A percentile compares a stretch with the other conserved stretches of the same genome.
phyloP scores from a whole-genome alignment of 1,284 basidiomycete genomes.

The Moniliophthora roreri region DNA sequence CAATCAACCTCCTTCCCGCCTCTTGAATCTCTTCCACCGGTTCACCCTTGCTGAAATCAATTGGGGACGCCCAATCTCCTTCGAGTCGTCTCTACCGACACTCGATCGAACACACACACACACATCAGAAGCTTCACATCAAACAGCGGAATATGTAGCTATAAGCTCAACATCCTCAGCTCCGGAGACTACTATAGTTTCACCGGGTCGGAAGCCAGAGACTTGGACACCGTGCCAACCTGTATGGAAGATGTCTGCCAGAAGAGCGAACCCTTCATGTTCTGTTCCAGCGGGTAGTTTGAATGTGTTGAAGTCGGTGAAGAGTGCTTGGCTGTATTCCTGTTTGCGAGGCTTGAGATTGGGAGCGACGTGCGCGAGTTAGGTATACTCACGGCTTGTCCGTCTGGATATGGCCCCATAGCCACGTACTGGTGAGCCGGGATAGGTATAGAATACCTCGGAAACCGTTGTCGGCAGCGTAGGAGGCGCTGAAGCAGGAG shows the following conservation, averaged over 20 bases:
- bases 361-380: background rate
- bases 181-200: constrained; percentile 51
- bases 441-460: background rate
- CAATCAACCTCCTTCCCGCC: constrained; percentile 45
- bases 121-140: constrained; percentile 50
- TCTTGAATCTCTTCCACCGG: constrained; percentile 43
- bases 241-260: constrained; percentile 56
- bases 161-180: constrained; percentile 51
- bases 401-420: constrained; percentile 52
- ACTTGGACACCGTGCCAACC: constrained; percentile 55
- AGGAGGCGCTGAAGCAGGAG: background rate
- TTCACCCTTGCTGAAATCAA: constrained; percentile 46
- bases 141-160: constrained; percentile 52
- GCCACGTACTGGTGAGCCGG: constrained; percentile 32
- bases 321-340: constrained; percentile 57
- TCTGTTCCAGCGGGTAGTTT: constrained; percentile 50
- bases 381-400: no score
- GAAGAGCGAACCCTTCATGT: constrained; percentile 53
- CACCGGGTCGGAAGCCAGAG: constrained; percentile 51
- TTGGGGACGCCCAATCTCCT: constrained; percentile 49
- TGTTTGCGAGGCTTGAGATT: constrained; percentile 16
- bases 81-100: constrained; percentile 45
- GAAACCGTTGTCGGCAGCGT: no score
- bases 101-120: constrained; percentile 56
- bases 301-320: constrained; percentile 49